These are phyloP conservation scores for Ordospora pajunii DNA, from an alignment of 371 early-diverging fungal genomes.

Conservation along the genomic window DNA sequence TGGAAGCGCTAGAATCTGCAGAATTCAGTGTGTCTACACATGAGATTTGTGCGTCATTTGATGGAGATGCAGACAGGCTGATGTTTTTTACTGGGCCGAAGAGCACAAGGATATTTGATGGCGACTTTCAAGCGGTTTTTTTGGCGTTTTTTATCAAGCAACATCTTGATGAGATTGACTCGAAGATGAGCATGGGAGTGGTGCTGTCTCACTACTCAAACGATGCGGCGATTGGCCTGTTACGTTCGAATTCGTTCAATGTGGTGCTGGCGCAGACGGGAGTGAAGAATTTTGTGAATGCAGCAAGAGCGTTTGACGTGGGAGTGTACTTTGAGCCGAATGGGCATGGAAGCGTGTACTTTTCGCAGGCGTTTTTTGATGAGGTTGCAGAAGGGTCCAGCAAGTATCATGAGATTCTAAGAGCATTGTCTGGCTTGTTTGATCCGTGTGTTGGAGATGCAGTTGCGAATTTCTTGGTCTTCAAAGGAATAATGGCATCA, in stretches of 20 bases:
- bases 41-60: constrained; percentile 69
- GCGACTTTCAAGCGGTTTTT: constrained; percentile 52
- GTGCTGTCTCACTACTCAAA: constrained; percentile 57
- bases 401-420: constrained; percentile 16
- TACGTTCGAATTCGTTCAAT: constrained; percentile 28
- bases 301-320: constrained; percentile 84
- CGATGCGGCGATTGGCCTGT: constrained; percentile 36
- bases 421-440: constrained; percentile 27
- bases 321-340: constrained; percentile 99
- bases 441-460: constrained; percentile 82
- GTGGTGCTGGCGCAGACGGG: constrained; percentile 73
- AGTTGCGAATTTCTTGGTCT: constrained; percentile 83
- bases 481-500: constrained; percentile 75
- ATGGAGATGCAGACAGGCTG: constrained; percentile 97
- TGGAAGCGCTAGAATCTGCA: constrained; percentile 3
- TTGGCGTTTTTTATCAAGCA: constrained; percentile 39
- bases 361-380: constrained; percentile 68
- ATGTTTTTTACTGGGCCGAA: constrained; percentile 71
- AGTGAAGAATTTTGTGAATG: constrained; percentile 95
- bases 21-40: constrained; percentile 60
- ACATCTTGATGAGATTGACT: constrained; percentile 14
- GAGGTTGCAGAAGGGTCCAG: not conserved
- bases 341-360: constrained; percentile 95
- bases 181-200: constrained; percentile 31
- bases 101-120: constrained; percentile 49